These are phyloP conservation scores for Psilocybe mexicana DNA, from an alignment of 1,284 basidiomycete genomes.

Conservation along the genomic window DNA sequence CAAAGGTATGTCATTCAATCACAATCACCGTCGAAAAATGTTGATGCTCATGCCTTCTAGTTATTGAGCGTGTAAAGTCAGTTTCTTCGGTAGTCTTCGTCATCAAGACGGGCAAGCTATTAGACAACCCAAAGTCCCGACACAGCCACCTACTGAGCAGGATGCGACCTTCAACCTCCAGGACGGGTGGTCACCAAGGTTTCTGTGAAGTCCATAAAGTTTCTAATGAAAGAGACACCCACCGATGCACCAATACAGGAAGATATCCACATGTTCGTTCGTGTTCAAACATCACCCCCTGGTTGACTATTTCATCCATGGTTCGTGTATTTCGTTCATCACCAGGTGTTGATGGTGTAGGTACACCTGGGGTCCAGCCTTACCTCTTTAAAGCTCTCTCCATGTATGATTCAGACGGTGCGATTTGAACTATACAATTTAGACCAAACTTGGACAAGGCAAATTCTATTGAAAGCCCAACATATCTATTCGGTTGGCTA, in stretches of 20 bases:
- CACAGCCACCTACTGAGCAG: not conserved
- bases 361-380: too few species aligned
- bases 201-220: not conserved
- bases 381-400: too few species aligned
- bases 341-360: too few species aligned
- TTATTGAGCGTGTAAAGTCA: slow-evolving; percentile 6
- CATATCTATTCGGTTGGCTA: too few species aligned
- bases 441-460: too few species aligned
- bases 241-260: slow-evolving; percentile 7
- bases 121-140: not conserved
- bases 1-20: slow-evolving; percentile 17
- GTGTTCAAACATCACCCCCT: not conserved
- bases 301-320: slow-evolving; percentile 1
- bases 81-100: not conserved
- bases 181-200: not conserved
- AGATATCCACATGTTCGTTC: not conserved
- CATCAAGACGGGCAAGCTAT: not conserved
- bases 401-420: too few species aligned
- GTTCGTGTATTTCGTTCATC: not conserved
- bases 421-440: too few species aligned
- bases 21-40: slow-evolving; percentile 13
- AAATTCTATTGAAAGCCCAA: too few species aligned
- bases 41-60: slow-evolving; percentile 4
- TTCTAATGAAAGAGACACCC: slow-evolving; percentile 3
- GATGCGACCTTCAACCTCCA: not conserved